Evolutionary conservation across 805 yeast genomes (phyloP).

Genomic region (Saturnispora diversa): DNA sequence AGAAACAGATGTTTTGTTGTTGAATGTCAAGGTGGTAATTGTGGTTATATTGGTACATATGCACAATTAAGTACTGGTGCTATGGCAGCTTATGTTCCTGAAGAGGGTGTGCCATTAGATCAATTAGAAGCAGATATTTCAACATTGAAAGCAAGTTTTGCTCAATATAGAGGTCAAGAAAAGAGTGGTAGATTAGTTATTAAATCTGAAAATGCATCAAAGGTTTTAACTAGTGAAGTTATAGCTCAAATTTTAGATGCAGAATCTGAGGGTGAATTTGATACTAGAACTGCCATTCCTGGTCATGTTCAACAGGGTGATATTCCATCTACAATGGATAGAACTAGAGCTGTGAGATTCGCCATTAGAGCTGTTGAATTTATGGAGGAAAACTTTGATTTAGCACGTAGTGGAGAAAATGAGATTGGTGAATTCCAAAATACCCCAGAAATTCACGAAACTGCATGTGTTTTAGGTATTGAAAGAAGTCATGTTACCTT

Average conservation of each 20-base stretch:
- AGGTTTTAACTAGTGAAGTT: slow-evolving; percentile 58
- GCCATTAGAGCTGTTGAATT: slow-evolving; percentile 64
- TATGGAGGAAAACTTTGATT: slow-evolving; percentile 40
- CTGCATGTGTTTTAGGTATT: slow-evolving; percentile 81
- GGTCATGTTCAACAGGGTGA: slow-evolving; percentile 87
- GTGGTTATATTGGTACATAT: slow-evolving; percentile 68
- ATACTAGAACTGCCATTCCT: slow-evolving; percentile 72
- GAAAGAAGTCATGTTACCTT: slow-evolving; percentile 68
- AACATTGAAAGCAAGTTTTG: slow-evolving; percentile 50
- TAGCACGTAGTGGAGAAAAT: slow-evolving; percentile 17
- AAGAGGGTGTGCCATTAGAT: slow-evolving; percentile 51
- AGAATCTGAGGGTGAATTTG: slow-evolving; percentile 57
- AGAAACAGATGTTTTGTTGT: slow-evolving; percentile 74
- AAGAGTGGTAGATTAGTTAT: slow-evolving; percentile 64
- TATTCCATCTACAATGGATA: slow-evolving; percentile 67
- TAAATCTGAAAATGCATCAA: slow-evolving; percentile 58
- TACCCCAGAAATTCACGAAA: slow-evolving; percentile 30
- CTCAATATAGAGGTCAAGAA: slow-evolving; percentile 54
- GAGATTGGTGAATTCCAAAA: slow-evolving; percentile 27
- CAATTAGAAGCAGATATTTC: slow-evolving; percentile 60
- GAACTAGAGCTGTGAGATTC: slow-evolving; percentile 65
- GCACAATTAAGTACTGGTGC: slow-evolving; percentile 68
- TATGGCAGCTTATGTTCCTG: slow-evolving; percentile 70
- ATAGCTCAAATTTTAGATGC: slow-evolving; percentile 65
- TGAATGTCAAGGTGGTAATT: slow-evolving; percentile 81